These are phyloP conservation scores for Botrytis porri DNA, from an alignment of 2,329 filamentous ascomycete genomes.

Conservation along the genomic window DNA sequence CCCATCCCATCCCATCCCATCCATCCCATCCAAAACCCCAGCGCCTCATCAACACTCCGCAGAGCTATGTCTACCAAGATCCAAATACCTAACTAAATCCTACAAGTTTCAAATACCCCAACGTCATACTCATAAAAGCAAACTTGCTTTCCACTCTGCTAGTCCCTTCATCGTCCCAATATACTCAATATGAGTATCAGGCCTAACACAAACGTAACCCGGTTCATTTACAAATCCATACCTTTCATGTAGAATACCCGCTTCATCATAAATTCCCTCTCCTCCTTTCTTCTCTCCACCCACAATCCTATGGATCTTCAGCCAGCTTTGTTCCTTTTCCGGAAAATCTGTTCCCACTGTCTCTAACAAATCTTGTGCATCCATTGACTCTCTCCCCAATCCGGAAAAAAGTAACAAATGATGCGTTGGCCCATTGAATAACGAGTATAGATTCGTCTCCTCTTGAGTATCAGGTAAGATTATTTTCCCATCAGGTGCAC, in stretches of 20 bases:
- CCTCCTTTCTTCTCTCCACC: conserved; percentile 9
- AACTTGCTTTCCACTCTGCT: conserved; percentile 20
- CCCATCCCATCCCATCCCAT: neutral
- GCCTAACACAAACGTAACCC: conserved; percentile 29
- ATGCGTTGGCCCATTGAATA: conserved; percentile 34
- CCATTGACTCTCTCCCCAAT: conserved; percentile 14
- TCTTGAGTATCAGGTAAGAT: conserved; percentile 17
- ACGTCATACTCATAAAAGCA: neutral
- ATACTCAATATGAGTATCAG: conserved; percentile 30
- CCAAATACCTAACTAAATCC: neutral
- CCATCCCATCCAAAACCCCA: neutral
- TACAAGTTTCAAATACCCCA: neutral
- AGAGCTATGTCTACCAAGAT: neutral
- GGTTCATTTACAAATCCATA: conserved; percentile 27
- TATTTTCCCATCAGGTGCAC: conserved; percentile 43
- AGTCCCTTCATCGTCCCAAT: conserved; percentile 30
- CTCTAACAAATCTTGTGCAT: conserved; percentile 24
- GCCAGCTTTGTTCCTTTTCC: conserved; percentile 12
- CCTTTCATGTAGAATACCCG: conserved; percentile 29
- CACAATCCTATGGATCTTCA: conserved; percentile 11
- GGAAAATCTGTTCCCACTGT: conserved; percentile 17
- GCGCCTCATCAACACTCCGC: neutral
- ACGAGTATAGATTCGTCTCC: conserved; percentile 30
- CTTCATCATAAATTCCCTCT: conserved; percentile 23
- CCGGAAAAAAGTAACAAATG: conserved; percentile 40